Base-by-base conservation (phyloP, 768 basidiomycete genomes). In the Lenzites betulinus region DNA sequence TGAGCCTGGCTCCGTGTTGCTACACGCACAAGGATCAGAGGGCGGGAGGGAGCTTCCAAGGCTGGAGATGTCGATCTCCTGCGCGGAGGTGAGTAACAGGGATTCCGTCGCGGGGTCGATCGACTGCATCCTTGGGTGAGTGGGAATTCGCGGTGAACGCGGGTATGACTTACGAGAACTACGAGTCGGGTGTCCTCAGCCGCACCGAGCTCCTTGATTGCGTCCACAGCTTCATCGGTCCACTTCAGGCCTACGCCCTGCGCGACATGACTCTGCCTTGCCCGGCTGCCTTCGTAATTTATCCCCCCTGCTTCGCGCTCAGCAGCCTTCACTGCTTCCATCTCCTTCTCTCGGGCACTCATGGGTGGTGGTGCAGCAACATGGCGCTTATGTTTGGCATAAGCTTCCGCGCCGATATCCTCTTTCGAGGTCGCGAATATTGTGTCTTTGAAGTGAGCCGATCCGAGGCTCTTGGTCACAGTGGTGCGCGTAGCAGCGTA, bases 401-500 rank as follows among this genome's bases (percentile, higher is more conserved):
- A 95, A 0, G 90, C 85, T 48, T 83, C 81, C 1, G 85, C 76
- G 3, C 84, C 86, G 54, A 90, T 66, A 64, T 92, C 88, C 13
- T 74, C 76, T 70, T 86, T 90, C 54, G 82, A 80, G 0, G 90
- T 92, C 1, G 92, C 92, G 68, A 90, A 92, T n/a, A 95, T 75
- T 38, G 82, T 80, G 70, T 90, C 87, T 2, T 81, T 81, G 73
- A 94, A 92, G 33, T 83, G 72, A 18, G 84, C 77, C 2, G 93
- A 87, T 44, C 92, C 92, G 3, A 95, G 79, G n/a, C 81, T 77
- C 71, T 84, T 92, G 28, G 86, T 79, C 22, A 95, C 79, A 18
- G 86, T 79, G 23, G 79, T 78, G 44, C 92, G 85, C 1, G 88
- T 87, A 3, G 93, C 88, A 22, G 93, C 92, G 73, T 94, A 95